phyloP scores from a whole-genome alignment of 805 yeast genomes.

The Candida silvatica region DNA sequence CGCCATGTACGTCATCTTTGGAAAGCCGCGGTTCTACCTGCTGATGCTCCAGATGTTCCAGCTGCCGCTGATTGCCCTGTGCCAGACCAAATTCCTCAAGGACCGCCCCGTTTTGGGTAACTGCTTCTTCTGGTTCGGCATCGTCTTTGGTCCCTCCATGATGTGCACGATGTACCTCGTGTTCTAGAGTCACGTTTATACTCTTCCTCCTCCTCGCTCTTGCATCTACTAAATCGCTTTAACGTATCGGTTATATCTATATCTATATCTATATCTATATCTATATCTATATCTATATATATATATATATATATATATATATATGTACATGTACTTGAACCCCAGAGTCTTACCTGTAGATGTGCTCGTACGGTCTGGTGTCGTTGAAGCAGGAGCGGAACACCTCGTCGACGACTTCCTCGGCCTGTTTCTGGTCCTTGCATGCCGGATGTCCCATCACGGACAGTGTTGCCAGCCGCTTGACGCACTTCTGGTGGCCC shows the following conservation, averaged over 20 bases:
- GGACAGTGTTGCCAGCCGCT: slow-evolving; percentile 78
- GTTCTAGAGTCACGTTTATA: slow-evolving; percentile 31
- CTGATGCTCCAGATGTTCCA: slow-evolving; percentile 81
- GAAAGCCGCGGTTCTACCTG: slow-evolving; percentile 71
- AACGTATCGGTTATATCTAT: background rate
- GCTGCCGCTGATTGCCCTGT: slow-evolving; percentile 64
- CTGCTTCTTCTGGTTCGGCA: slow-evolving; percentile 84
- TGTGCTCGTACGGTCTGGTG: slow-evolving; percentile 92
- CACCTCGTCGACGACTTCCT: slow-evolving; percentile 71
- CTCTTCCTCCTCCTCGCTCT: no score
- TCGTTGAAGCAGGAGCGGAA: slow-evolving; percentile 92
- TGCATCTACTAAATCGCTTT: slow-evolving; percentile 1
- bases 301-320: background rate
- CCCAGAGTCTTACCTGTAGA: slow-evolving; percentile 45
- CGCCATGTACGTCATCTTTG: slow-evolving; percentile 85
- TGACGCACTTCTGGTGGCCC: slow-evolving; percentile 89
- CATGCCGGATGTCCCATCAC: slow-evolving; percentile 86
- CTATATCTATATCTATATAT: background rate
- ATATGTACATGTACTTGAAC: background rate
- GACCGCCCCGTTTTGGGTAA: slow-evolving; percentile 61
- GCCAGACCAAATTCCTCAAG: slow-evolving; percentile 49
- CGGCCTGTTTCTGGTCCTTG: slow-evolving; percentile 63
- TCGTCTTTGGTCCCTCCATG: slow-evolving; percentile 82
- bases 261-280: background rate
- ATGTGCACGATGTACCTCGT: slow-evolving; percentile 79